These are phyloP conservation scores for Murraya paniculata DNA, from an alignment of 345 rosid species.

Conservation along the genomic window DNA sequence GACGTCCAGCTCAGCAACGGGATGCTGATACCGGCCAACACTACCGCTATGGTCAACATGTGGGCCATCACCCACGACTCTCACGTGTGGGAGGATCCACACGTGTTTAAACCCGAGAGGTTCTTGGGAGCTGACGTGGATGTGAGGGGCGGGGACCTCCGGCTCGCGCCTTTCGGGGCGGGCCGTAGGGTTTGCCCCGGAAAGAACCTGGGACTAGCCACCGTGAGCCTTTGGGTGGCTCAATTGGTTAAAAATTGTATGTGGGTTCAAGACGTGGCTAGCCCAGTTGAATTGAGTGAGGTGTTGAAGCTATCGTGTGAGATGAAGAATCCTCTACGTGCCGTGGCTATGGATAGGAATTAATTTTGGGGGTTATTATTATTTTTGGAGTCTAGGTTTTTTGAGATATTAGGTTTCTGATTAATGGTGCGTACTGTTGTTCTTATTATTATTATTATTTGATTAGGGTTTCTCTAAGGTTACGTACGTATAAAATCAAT, in stretches of 20 bases:
- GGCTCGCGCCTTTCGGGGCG: slow-evolving; percentile 91
- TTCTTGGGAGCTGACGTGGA: slow-evolving; percentile 55
- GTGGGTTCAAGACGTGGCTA: slow-evolving; percentile 44
- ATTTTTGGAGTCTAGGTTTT: neutral
- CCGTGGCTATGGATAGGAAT: slow-evolving; percentile 37
- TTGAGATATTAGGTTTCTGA: slow-evolving; percentile 3
- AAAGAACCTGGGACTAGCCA: slow-evolving; percentile 65
- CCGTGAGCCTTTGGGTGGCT: slow-evolving; percentile 80
- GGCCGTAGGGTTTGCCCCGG: slow-evolving; percentile 94
- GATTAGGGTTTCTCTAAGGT: neutral
- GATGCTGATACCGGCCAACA: slow-evolving; percentile 65
- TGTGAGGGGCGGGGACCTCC: slow-evolving; percentile 58
- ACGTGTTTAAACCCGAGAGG: slow-evolving; percentile 64
- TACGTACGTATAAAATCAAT: neutral
- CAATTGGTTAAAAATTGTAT: slow-evolving; percentile 50
- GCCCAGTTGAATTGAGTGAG: slow-evolving; percentile 63
- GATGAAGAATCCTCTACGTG: slow-evolving; percentile 71
- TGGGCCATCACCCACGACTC: slow-evolving; percentile 94
- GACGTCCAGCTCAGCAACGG: slow-evolving; percentile 82
- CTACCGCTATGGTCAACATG: slow-evolving; percentile 97
- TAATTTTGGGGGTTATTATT: neutral
- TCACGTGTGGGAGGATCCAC: slow-evolving; percentile 59
- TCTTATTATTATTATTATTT: neutral
- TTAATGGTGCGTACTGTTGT: neutral
- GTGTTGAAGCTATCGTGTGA: slow-evolving; percentile 84